These are phyloP conservation scores for Skeletonema tropicum DNA, from an alignment of 108 stramenopile genomes.

Conservation along the genomic window DNA sequence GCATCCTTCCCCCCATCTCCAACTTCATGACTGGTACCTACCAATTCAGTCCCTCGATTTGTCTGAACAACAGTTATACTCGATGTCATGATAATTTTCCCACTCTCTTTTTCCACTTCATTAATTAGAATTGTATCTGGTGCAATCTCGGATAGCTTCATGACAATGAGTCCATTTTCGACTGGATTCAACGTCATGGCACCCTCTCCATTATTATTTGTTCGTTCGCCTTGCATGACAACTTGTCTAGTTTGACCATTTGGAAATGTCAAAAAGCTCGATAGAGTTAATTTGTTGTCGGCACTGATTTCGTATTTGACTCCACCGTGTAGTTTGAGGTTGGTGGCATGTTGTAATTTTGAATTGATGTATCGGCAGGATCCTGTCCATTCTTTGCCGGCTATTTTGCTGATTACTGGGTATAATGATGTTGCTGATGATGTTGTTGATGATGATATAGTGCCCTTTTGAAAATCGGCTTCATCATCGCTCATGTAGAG, in stretches of 20 bases:
- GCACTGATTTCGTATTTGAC: constrained; percentile 23
- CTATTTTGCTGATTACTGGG: constrained; percentile 35
- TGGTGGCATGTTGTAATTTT: constrained; percentile 12
- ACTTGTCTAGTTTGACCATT: constrained; percentile 23
- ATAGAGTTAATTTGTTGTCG: background rate
- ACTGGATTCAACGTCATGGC: constrained; percentile 24
- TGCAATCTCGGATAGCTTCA: constrained; percentile 24
- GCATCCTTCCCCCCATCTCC: constrained; percentile 7
- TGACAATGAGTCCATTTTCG: constrained; percentile 19
- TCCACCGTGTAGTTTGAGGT: constrained; percentile 26
- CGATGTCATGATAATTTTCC: constrained; percentile 29
- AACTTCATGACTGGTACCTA: constrained; percentile 35
- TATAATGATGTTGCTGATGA: constrained; percentile 5
- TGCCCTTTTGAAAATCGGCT: background rate
- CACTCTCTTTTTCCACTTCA: constrained; percentile 29
- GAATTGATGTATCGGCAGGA: constrained; percentile 31
- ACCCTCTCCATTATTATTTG: background rate
- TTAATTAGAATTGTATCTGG: constrained; percentile 44
- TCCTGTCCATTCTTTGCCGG: constrained; percentile 30
- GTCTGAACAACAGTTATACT: constrained; percentile 28
- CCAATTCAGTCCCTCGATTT: constrained; percentile 9
- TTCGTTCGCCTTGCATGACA: constrained; percentile 10
- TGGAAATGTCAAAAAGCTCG: constrained; percentile 22
- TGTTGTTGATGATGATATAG: background rate
- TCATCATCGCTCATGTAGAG: background rate